These are phyloP conservation scores for Fusarium subglutinans DNA, from an alignment of 2,329 filamentous ascomycete genomes.

Conservation along the genomic window DNA sequence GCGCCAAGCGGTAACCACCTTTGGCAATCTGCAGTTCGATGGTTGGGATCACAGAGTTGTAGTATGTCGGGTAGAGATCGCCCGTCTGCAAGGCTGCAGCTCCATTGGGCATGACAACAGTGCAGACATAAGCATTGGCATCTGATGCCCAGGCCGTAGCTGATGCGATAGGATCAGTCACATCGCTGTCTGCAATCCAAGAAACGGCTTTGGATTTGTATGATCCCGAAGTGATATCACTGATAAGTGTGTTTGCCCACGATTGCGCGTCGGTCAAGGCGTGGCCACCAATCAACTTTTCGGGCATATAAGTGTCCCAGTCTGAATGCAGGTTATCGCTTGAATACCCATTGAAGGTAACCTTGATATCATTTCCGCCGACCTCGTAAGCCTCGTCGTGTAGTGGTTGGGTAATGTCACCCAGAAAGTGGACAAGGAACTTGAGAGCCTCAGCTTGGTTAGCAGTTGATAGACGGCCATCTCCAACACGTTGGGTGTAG, in stretches of 20 bases:
- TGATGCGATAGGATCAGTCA: background rate
- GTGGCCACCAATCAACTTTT: background rate
- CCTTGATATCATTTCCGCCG: background rate
- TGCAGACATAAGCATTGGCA: background rate
- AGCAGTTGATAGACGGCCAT: background rate
- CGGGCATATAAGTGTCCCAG: constrained; percentile 6
- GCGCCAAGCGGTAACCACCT: background rate
- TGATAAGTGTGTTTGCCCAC: background rate
- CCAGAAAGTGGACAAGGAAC: background rate
- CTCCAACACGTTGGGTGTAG: background rate
- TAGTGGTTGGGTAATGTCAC: background rate
- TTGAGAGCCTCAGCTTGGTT: constrained; percentile 5
- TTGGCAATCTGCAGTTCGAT: constrained; percentile 5
- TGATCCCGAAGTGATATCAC: background rate
- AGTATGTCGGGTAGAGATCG: background rate
- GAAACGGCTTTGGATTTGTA: background rate
- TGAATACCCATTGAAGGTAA: background rate
- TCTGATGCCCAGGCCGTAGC: background rate
- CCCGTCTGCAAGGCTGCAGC: background rate
- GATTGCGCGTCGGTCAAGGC: constrained; percentile 2
- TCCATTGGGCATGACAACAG: background rate
- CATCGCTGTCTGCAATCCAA: background rate
- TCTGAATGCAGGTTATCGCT: background rate
- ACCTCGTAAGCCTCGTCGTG: constrained; percentile 2
- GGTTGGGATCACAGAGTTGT: background rate